Base-by-base conservation (phyloP, 1,284 basidiomycete genomes). In the Takashimella koratensis region DNA sequence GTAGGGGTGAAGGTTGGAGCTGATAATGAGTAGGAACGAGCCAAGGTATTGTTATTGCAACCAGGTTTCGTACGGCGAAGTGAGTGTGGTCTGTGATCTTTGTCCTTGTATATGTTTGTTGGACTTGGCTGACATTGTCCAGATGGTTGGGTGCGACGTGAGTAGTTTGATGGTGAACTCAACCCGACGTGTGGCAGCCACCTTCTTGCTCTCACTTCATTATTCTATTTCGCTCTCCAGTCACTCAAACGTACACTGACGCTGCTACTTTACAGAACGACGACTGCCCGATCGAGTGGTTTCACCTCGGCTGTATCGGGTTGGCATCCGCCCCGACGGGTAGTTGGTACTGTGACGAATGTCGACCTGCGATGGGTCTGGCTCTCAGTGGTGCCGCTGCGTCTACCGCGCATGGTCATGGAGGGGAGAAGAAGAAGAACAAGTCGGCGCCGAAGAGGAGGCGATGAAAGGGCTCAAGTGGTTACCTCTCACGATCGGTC, bases 41-140 rank as follows among this genome's bases (percentile, higher is more conserved):
- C 79, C 79, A 26, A 71, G 68, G 23, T 80, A 79, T 62, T 80
- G 79, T 62, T 79, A 78, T 64, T 80, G 79, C 63, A 64, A 79
- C 47, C 66, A 77, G 41, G 77, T 79, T 20, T 78, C 76, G 2
- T 77, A 72, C 45, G 79, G 79, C 44, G 63, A 77, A 49, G 71
- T 75, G 48, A 53, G 70, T 58, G 13, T n/a, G 4, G 23, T 13
- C 4, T 36, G 16, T 13, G 3, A 21, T n/a, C 40, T 30, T 16
- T 19, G 26, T 30, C 8, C 23, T 19, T 6, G 13, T 19, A 24
- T 47, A 25, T 24, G 16, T 30, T 23, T 19, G 45, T 45, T 20
- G 13, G 12, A 20, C 12, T n/a, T n/a, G n/a, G n/a, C n/a, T 30
- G 16, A 25, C 22, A 21, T 20, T 42, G 12, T 4, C 40, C 49